Base-by-base conservation (phyloP, 2,329 filamentous ascomycete species). In the Diplodia mutila region DNA sequence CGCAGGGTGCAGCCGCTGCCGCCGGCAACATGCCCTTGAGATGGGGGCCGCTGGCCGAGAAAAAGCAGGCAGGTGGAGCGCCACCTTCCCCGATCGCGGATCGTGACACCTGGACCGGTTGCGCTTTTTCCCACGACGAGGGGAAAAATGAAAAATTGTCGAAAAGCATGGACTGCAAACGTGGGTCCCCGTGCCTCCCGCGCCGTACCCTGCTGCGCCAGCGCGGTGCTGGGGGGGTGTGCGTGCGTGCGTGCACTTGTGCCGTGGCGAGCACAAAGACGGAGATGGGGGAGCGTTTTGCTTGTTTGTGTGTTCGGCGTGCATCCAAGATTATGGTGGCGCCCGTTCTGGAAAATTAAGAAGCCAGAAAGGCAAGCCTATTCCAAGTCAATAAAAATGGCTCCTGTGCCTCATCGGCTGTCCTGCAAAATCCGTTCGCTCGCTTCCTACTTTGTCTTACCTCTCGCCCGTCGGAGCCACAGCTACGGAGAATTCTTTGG, bases 401-500 rank as follows among this genome's bases (percentile, higher is more conserved):
- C 42, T 61, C 23, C 39, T 49, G 34, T 48, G 25, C 25, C 27
- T 49, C 39, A 9, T 46, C 57, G 57, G 42, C 57, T 18, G 12
- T 49, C 18, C 39, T 49, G 39, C 57, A 32, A 37, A 61, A 27
- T n/a, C 37, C 39, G 37, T 49, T 61, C 25, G 39, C 57, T 49
- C 42, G 57, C 57, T 49, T 61, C 57, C 54, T 25, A 6, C 37
- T n/a, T 27, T 59, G 37, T 46, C 55, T 59, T 59, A 27, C 34
- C 37, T 55, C 25, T 37, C 32, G 49, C 14, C 27, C 52, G 52
- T n/a, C 52, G 25, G 52, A 46, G 39, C 27, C 42, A 52, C 25
- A 32, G 46, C 59, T 63, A 51, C 59, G 59, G 59, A 63, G 59
- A 63, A 63, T 63, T 63, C 27, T 63, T 63, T 63, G 59, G 59